Evolutionary conservation across 768 basidiomycete species (phyloP).

Genomic region (Tubosaeta sp.): DNA sequence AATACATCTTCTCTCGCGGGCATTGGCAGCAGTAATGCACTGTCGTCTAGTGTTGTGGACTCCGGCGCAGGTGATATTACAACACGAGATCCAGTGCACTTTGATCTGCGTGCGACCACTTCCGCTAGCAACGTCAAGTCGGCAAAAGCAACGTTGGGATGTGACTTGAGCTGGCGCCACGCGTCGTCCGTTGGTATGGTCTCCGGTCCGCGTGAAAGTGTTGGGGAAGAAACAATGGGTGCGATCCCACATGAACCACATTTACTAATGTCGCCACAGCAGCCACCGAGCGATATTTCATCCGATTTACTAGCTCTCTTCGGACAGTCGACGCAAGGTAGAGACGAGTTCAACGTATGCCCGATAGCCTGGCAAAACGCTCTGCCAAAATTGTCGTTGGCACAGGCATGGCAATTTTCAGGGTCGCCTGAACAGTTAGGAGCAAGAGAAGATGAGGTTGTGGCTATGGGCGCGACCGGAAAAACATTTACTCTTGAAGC

Average conservation of each 20-base stretch:
- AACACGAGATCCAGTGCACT: conserved; percentile 68
- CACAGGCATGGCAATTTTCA: conserved; percentile 79
- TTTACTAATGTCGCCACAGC: conserved; percentile 35
- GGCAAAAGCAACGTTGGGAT: conserved; percentile 84
- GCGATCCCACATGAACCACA: conserved; percentile 31
- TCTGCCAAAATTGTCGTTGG: conserved; percentile 80
- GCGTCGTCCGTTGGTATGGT: conserved; percentile 78
- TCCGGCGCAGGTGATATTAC: conserved; percentile 53
- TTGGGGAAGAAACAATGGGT: conserved; percentile 25
- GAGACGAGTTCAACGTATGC: conserved; percentile 49
- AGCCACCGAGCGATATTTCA: conserved; percentile 29
- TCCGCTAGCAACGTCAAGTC: conserved; percentile 82
- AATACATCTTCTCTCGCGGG: conserved; percentile 32
- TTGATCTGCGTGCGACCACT: conserved; percentile 80
- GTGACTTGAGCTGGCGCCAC: conserved; percentile 80
- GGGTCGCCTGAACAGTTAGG: conserved; percentile 80
- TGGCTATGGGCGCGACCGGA: conserved; percentile 38
- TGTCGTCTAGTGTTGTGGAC: conserved; percentile 46
- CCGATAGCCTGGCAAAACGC: conserved; percentile 81
- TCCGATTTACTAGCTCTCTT: conserved; percentile 28
- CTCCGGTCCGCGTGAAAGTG: conserved; percentile 30
- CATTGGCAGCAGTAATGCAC: conserved; percentile 4
- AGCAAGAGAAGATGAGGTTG: conserved; percentile 27
- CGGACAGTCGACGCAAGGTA: conserved; percentile 57
- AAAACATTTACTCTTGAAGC: conserved; percentile 47